Evolutionary conservation across 2,329 filamentous ascomycete species (phyloP).

Genomic region (Cladophialophora exuberans): DNA sequence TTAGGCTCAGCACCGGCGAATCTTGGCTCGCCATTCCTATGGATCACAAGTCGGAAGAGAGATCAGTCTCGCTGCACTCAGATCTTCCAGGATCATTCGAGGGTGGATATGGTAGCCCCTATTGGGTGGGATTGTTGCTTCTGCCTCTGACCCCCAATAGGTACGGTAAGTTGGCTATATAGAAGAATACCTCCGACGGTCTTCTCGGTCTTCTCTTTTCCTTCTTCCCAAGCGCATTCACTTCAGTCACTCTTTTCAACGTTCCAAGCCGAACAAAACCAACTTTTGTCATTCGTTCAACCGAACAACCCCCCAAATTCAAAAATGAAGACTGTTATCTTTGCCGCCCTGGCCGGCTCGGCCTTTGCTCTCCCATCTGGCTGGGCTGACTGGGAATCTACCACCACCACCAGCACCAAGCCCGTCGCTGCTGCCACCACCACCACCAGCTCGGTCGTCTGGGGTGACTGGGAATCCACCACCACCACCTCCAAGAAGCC

Average conservation of each 20-base stretch:
- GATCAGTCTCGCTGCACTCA: neutral
- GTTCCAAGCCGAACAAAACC: slow-evolving; percentile 7
- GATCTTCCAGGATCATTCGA: neutral
- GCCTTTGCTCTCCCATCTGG: slow-evolving; percentile 9
- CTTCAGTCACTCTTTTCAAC: slow-evolving; percentile 13
- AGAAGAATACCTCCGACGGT: neutral
- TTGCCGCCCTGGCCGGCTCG: slow-evolving; percentile 11
- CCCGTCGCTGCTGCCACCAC: neutral
- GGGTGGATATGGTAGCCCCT: slow-evolving; percentile 8
- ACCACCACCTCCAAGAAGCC: slow-evolving; percentile 5
- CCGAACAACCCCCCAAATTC: neutral
- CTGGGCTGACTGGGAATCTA: slow-evolving; percentile 5
- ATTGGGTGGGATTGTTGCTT: slow-evolving; percentile 1
- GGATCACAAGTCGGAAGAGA: slow-evolving; percentile 9
- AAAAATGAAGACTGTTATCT: slow-evolving; percentile 15
- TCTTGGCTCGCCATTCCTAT: slow-evolving; percentile 1
- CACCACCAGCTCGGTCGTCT: neutral
- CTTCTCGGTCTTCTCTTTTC: neutral
- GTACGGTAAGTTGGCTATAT: slow-evolving; percentile 8
- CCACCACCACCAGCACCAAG: slow-evolving; percentile 4
- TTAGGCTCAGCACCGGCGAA: neutral
- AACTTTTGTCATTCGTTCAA: slow-evolving; percentile 16
- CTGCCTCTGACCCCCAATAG: neutral
- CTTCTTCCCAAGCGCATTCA: slow-evolving; percentile 10
- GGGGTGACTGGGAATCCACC: neutral